phyloP scores from a whole-genome alignment of 768 basidiomycete genomes.

The Termitomyces sp. region DNA sequence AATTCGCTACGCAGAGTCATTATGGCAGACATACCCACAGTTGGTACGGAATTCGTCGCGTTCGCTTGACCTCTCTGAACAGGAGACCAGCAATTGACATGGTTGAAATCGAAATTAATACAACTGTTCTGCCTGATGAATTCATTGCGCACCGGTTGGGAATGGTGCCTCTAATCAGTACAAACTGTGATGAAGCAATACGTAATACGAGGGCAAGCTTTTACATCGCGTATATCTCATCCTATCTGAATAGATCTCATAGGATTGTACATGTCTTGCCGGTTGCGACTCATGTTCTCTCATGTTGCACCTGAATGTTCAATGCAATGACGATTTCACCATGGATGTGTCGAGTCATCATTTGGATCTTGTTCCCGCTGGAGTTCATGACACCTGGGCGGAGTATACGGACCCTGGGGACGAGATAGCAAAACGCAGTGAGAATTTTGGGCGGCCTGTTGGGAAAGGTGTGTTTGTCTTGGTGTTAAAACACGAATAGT shows the following conservation, averaged over 20 bases:
- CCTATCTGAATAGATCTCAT: conserved; percentile 1
- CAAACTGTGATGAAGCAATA: conserved; percentile 87
- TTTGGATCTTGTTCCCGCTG: conserved; percentile 58
- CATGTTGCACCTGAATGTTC: conserved; percentile 70
- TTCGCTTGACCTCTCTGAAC: background rate
- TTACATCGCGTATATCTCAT: background rate
- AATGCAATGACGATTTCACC: conserved; percentile 67
- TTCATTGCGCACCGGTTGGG: conserved; percentile 96
- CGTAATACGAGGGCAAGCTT: conserved; percentile 65
- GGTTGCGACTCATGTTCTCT: conserved; percentile 88
- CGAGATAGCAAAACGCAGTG: conserved; percentile 69
- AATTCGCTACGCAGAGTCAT: conserved; percentile 92
- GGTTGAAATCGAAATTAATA: conserved; percentile 89
- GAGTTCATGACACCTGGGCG: conserved; percentile 18
- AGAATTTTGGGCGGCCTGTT: conserved; percentile 77
- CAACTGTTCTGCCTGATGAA: conserved; percentile 93
- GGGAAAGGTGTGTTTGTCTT: conserved; percentile 58
- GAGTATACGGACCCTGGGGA: conserved; percentile 47
- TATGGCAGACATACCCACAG: conserved; percentile 95
- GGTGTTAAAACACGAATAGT: background rate
- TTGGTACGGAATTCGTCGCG: conserved; percentile 56
- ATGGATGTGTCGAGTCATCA: conserved; percentile 87
- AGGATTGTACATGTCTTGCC: conserved; percentile 92
- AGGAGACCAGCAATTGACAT: conserved; percentile 82
- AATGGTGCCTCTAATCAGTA: conserved; percentile 86